These are phyloP conservation scores for Panicum virgatum DNA, from an alignment of 202 grass and related monocot genomes.

Conservation along the genomic window DNA sequence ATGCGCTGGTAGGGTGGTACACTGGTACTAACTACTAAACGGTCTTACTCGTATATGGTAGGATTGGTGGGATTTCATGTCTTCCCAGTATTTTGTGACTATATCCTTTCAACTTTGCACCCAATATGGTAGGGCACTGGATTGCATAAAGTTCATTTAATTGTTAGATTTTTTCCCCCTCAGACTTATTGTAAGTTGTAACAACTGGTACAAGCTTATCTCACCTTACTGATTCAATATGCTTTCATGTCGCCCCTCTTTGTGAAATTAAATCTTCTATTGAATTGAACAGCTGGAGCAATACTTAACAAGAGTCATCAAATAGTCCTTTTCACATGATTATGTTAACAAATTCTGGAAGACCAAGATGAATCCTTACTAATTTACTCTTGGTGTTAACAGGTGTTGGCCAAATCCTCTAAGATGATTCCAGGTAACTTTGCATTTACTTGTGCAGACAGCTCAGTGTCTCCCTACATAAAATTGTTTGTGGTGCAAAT, in stretches of 20 bases:
- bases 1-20: neutral
- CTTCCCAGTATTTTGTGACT: neutral
- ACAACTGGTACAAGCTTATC: neutral
- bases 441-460: slow-evolving; percentile 17
- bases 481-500: neutral
- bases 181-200: neutral
- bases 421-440: slow-evolving; percentile 99
- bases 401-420: slow-evolving; percentile 95
- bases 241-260: neutral
- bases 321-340: neutral
- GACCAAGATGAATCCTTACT: neutral
- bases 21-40: neutral
- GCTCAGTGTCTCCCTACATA: neutral
- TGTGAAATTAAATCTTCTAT: neutral
- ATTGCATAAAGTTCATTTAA: neutral
- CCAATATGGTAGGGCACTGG: neutral
- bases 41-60: neutral
- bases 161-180: neutral
- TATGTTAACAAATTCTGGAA: neutral
- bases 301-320: neutral
- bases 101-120: neutral
- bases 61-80: neutral
- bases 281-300: neutral
- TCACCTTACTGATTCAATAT: neutral
- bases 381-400: slow-evolving; percentile 36